Base-by-base conservation (phyloP, 768 basidiomycete species). In the Pluteus cervinus region DNA sequence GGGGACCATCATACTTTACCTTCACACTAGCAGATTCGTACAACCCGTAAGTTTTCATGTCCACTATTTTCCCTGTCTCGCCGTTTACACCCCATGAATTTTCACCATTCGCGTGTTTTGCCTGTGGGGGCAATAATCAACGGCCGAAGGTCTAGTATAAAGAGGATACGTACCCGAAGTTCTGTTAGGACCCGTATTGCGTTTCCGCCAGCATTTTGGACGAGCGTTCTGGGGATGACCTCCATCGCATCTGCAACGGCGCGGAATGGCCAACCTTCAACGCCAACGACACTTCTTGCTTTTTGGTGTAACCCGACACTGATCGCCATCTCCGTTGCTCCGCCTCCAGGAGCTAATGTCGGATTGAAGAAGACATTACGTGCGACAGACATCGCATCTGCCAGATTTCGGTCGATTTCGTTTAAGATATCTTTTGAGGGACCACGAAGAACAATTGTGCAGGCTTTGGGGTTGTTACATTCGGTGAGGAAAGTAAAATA, bases 251-350 rank as follows among this genome's bases (percentile, higher is more conserved):
- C 94, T 1, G 86, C 86, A 8, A 98, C 90, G 17, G 93, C 91
- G 30, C 85, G 66, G 65, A 82, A 92, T 7, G 92, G 91, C 71
- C 87, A 91, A 1, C 83, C 86, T 56, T 93, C 90, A 11, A 92
- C 84, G 10, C 94, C 93, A 11, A 81, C 80, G 42, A 96, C 71
- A 31, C 68, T 79, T 51, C 85, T 71, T 14, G 88, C 87, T 57
- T 82, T 86, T 7, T 75, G 71, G 33, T 86, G 84, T 47, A 98
- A 60, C 1, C 84, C 89, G 3, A 96, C 90, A 24, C 81, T 81
- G 60, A 98, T 81, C 0, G 94, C 96, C 91, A 98, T 97, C 66
- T 99, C 96, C 3, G 91, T 94, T 17, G 96, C 94, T 29, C 96
- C 94, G 14, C 94, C 93, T 5, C 94, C 94, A 0, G 94, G 94